Percentiles rank a stretch among this genome's conserved stretches.
These are phyloP conservation scores for Globisporangium perplexum DNA, from an alignment of 352 stramenopile species.

Conservation along the genomic window DNA sequence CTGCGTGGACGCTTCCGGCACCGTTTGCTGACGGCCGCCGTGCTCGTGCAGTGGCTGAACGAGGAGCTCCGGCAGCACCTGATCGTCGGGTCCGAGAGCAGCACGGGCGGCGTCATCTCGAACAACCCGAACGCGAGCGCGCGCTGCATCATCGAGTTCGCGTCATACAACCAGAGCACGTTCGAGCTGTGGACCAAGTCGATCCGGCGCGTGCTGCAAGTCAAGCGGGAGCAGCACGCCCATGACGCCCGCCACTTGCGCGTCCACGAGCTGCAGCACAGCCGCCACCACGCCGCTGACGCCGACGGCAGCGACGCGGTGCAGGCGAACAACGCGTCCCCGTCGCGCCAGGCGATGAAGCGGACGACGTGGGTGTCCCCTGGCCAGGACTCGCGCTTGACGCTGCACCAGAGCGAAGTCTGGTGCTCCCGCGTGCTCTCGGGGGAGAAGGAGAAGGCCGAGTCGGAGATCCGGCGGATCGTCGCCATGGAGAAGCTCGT, in stretches of 20 bases:
- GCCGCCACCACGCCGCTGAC: neutral
- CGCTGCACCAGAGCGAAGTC: conserved; percentile 79
- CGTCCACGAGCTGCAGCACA: neutral
- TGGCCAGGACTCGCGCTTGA: conserved; percentile 77
- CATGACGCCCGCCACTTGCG: conserved; percentile 9
- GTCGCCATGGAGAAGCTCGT: conserved; percentile 85
- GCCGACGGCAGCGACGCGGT: conserved; percentile 5
- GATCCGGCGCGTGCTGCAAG: conserved; percentile 59
- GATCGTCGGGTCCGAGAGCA: conserved; percentile 34
- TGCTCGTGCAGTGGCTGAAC: conserved; percentile 51
- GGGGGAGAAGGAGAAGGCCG: conserved; percentile 76
- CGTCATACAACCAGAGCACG: conserved; percentile 70
- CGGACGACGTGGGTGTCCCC: conserved; percentile 61
- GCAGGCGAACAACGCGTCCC: conserved; percentile 11
- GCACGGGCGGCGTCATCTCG: conserved; percentile 35
- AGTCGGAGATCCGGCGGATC: conserved; percentile 78
- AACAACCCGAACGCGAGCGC: conserved; percentile 57
- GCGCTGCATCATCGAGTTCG: conserved; percentile 71
- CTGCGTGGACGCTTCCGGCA: too few relatives aligned
- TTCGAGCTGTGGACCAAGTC: conserved; percentile 86
- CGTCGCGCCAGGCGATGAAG: conserved; percentile 1
- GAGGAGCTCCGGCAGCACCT: conserved; percentile 57
- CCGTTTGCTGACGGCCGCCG: neutral
- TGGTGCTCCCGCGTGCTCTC: conserved; percentile 81
- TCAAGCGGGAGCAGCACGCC: conserved; percentile 37